A percentile compares a stretch with the other conserved stretches of the same genome.
phyloP scores from a whole-genome alignment of 139 green algal species.

The Edaphochlamys debaryana region DNA sequence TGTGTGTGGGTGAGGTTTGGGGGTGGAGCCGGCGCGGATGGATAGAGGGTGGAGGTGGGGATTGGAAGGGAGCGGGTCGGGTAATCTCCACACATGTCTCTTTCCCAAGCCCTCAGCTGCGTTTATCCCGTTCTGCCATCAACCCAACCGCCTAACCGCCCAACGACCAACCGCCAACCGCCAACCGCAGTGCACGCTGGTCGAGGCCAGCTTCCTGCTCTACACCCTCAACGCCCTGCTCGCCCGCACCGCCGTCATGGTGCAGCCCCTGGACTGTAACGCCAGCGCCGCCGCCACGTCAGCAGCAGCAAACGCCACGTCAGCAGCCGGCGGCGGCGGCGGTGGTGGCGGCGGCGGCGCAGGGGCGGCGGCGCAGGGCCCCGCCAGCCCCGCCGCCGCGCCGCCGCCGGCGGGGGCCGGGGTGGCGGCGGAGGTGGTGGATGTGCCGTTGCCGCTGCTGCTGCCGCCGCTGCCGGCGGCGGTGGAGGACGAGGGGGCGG shows the following conservation, averaged over 20 bases:
- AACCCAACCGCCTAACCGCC: no score
- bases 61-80: no score
- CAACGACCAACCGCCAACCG: no score
- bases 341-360: background rate
- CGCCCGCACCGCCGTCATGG: constrained; percentile 71
- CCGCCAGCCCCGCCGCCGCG: no score
- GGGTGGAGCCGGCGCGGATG: no score
- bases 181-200: constrained; percentile 38
- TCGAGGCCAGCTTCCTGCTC: constrained; percentile 71
- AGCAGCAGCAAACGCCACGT: background rate
- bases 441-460: constrained; percentile 69
- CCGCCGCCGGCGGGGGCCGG: background rate
- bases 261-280: constrained; percentile 72
- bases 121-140: no score
- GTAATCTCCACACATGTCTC: no score
- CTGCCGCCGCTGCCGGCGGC: background rate
- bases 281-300: no score
- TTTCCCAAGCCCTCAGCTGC: no score
- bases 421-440: constrained; percentile 45
- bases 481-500: background rate
- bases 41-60: no score
- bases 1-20: no score
- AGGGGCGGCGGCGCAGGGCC: background rate
- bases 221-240: constrained; percentile 82
- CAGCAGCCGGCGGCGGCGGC: no score